Evolutionary conservation across 441 rosid genomes (phyloP).

Genomic region (Adansonia rubrostipa): DNA sequence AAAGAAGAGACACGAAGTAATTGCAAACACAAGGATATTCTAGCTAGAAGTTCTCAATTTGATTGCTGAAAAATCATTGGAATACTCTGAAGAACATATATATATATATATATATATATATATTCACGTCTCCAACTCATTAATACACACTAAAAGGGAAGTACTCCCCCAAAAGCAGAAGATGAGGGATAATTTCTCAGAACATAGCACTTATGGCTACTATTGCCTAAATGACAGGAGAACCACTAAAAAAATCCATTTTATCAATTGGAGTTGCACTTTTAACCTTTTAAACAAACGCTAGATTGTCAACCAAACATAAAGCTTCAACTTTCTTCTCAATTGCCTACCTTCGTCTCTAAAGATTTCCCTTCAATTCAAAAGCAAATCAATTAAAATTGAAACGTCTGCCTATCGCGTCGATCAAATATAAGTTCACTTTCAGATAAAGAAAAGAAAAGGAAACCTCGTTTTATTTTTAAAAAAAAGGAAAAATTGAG

Average conservation of each 20-base stretch:
- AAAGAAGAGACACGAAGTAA: neutral
- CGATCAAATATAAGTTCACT: neutral
- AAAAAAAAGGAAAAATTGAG: neutral
- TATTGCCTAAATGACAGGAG: neutral
- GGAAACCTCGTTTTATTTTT: neutral
- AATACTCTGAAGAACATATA: conserved; percentile 4
- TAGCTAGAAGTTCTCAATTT: neutral
- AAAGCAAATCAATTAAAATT: neutral
- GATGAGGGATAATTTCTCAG: neutral
- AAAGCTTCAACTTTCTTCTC: neutral
- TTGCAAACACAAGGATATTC: neutral
- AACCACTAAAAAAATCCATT: neutral
- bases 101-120: neutral
- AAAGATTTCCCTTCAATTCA: conserved; percentile 22
- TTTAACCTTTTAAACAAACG: neutral
- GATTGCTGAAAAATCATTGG: neutral
- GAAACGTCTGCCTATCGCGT: neutral
- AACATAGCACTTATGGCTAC: neutral
- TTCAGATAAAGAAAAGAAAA: neutral
- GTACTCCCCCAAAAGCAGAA: neutral
- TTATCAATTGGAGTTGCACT: neutral
- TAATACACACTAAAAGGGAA: neutral
- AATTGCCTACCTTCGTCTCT: neutral
- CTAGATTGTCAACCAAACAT: neutral
- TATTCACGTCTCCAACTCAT: neutral